Base-by-base conservation (phyloP, 352 stramenopile species). In the Saprolegnia diclina region DNA sequence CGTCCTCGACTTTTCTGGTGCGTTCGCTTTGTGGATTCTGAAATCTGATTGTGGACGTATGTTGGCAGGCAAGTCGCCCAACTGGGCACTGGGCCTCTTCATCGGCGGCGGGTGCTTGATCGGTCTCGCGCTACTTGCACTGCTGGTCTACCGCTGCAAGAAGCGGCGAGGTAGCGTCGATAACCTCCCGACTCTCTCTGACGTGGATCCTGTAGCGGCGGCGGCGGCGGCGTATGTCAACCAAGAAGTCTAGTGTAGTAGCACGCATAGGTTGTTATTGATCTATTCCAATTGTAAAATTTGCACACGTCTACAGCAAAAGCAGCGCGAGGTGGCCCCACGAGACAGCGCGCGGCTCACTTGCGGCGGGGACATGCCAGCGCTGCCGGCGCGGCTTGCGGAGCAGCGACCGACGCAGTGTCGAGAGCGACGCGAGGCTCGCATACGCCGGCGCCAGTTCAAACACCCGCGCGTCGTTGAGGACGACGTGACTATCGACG, bases 141-240 rank as follows among this genome's bases (percentile, higher is more conserved):
- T 59, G 35, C 9, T 59, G 3, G 13, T 26, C 3, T 59, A 59
- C 35, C 19, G 35, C 13, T 59, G 16, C 52, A 59, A 59, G n/a
- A 59, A 59, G 35, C 52, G 52, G 35, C 24, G 35, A 40, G 52
- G 52, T 59, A 59, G n/a, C n/a, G n/a, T n/a, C n/a, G n/a, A n/a
- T n/a, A n/a, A n/a, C n/a, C n/a, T n/a, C n/a, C n/a, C n/a, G n/a
- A n/a, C n/a, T n/a, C n/a, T n/a, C n/a, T n/a, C n/a, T n/a, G n/a
- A n/a, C n/a, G n/a, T n/a, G n/a, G n/a, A n/a, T n/a, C n/a, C n/a
- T 14, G 42, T 48, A 48, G 42, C 11, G 11, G 42, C 29, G 29
- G 29, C 29, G 29, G 29, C 29, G 29, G 4, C 42, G 42, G 42
- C 42, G 42, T 48, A 48, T 7, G 11, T n/a, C 13, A 4, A n/a